Base-by-base conservation (phyloP, 352 stramenopile genomes). In the Thalassiosira livingstoniorum region DNA sequence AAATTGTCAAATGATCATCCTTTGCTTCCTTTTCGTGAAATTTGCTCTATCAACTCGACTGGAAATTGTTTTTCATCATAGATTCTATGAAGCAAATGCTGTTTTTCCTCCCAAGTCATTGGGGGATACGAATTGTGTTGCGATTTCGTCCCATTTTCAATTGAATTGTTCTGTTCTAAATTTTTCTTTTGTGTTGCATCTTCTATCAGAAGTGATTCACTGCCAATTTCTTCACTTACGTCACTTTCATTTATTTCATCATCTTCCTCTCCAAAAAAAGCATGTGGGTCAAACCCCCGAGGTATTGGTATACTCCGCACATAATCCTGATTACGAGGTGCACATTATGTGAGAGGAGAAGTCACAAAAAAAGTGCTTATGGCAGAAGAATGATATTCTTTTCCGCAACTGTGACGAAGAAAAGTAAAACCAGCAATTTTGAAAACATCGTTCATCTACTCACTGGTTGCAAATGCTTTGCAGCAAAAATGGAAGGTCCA, bases 401-500 rank as follows among this genome's bases (percentile, higher is more conserved):
- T 18, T 7, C 39, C 7, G 7, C 7, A 18, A 15, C 39, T 47
- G 39, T 47, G 39, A 47, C 32, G 4, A 63, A 5, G 27, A n/a
- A 37, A 31, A 34, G 54, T 63, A 21, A 54, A n/a, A 54, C n/a
- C 45, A 54, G 45, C n/a, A n/a, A 21, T 54, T 54, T 15, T 54
- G 45, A 15, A 54, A 15, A 21, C 15, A 21, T n/a, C 15, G 45
- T 54, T n/a, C n/a, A n/a, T n/a, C n/a, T n/a, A 58, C 63, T 58
- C 63, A 73, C 69, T 51, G 87, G 87, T 75, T 88, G 83, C 25
- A 90, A 69, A 62, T 92, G 87, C 39, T 92, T 92, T 13, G 83
- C 83, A 18, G 83, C 86, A 83, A 90, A 92, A 18, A 92, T 82
- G 3, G 73, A 79, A n/a, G 73, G 31, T 39, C 77, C 83, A 3